Evolutionary conservation across 2,329 filamentous ascomycete genomes (phyloP).

Genomic region (Aspergillus sclerotialis): DNA sequence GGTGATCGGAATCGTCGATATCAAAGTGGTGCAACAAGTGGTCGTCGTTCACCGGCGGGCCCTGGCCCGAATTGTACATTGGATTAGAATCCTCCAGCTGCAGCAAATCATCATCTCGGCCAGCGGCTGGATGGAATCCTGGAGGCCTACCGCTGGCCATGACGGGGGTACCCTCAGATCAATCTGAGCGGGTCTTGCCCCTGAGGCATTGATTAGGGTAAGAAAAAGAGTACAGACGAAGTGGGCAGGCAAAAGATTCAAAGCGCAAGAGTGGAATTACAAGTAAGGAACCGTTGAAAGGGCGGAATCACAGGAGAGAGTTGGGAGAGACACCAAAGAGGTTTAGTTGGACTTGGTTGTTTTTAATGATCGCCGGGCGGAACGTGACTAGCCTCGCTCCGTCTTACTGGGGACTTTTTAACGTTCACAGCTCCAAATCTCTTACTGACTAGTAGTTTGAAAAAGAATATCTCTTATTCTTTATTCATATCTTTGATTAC

Average conservation of each 20-base stretch:
- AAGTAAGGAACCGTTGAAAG: too few species aligned
- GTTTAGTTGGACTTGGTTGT: neutral
- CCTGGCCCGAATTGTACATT: conserved; percentile 66
- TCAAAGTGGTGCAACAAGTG: conserved; percentile 70
- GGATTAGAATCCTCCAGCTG: conserved; percentile 35
- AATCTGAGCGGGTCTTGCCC: conserved; percentile 19
- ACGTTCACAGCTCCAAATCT: too few species aligned
- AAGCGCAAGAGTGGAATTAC: too few species aligned
- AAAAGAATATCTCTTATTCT: too few species aligned
- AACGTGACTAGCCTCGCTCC: too few species aligned
- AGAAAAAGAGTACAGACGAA: conserved; percentile 5
- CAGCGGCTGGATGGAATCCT: conserved; percentile 40
- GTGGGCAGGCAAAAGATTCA: conserved; percentile 6
- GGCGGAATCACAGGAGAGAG: neutral
- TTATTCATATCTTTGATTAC: too few species aligned
- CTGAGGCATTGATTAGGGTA: conserved; percentile 32
- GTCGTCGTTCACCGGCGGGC: conserved; percentile 73
- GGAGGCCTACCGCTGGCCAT: conserved; percentile 49
- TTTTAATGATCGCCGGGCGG: neutral
- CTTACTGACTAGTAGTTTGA: neutral
- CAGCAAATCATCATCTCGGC: conserved; percentile 39
- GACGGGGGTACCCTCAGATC: conserved; percentile 29
- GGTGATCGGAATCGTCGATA: conserved; percentile 58
- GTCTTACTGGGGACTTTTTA: too few species aligned
- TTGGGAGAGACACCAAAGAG: neutral